Conservation (phyloP, 1,139 yeast species). For the Suhomyces panamericanus region DNA sequence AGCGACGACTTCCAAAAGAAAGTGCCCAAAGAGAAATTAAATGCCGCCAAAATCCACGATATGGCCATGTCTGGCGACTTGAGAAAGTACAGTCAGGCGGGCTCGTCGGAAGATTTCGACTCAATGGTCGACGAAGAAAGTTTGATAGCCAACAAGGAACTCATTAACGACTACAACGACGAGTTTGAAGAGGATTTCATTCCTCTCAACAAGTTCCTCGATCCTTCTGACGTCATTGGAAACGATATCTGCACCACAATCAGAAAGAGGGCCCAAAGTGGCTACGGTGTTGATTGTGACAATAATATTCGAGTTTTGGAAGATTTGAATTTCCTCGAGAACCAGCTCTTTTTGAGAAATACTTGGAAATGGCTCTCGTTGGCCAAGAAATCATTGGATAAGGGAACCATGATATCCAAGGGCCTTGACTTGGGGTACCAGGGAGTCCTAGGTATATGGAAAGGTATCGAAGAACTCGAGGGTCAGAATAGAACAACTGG, state of each 20-base stretch:
- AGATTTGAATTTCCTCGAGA: conserved; percentile 51
- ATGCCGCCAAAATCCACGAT: conserved; percentile 11
- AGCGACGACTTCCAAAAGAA: conserved; percentile 13
- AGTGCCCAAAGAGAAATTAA: neutral
- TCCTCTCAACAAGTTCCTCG: conserved; percentile 36
- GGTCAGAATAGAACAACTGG: conserved; percentile 47
- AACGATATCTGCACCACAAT: conserved; percentile 70
- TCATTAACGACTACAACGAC: conserved; percentile 19
- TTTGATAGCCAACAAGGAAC: conserved; percentile 16
- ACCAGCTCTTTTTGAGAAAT: conserved; percentile 61
- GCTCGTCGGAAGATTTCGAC: conserved; percentile 31
- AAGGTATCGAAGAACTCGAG: conserved; percentile 64
- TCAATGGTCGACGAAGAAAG: conserved; percentile 37
- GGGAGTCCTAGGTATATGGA: conserved; percentile 91
- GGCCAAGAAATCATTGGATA: conserved; percentile 65
- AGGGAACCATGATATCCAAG: conserved; percentile 68
- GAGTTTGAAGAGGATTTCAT: conserved; percentile 30
- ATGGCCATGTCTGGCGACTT: conserved; percentile 20
- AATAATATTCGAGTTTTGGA: conserved; percentile 64
- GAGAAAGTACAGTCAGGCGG: conserved; percentile 23
- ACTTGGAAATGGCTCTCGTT: conserved; percentile 91
- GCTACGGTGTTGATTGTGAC: conserved; percentile 73
- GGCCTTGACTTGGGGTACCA: conserved; percentile 79
- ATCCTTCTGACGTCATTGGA: conserved; percentile 42
- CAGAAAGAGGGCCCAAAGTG: conserved; percentile 65